Conservation (phyloP, 1,139 yeast genomes). For the Spencermartinsiella ligniputridi region DNA sequence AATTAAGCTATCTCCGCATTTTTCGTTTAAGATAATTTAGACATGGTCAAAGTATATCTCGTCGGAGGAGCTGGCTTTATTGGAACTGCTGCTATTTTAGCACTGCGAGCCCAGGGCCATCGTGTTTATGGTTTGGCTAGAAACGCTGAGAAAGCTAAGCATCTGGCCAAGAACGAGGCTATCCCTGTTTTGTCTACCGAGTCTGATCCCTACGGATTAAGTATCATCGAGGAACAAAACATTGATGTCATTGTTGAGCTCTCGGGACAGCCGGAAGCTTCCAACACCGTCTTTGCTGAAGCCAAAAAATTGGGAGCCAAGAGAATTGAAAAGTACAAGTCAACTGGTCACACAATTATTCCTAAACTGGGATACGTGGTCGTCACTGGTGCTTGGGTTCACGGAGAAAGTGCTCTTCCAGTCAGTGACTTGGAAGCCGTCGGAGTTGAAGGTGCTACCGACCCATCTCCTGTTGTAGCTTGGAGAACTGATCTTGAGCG, state of each 20-base stretch:
- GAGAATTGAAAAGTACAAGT: not conserved
- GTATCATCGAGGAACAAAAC: constrained; percentile 9
- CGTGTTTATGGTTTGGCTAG: constrained; percentile 17
- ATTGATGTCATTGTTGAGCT: constrained; percentile 13
- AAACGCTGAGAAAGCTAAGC: constrained; percentile 10
- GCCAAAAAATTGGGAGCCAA: constrained; percentile 6
- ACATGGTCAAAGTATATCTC: constrained; percentile 13
- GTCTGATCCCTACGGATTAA: constrained; percentile 6
- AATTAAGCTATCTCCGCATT: constrained; percentile 1
- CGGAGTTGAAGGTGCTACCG: constrained; percentile 1
- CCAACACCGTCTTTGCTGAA: constrained; percentile 5
- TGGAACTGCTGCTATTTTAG: constrained; percentile 11
- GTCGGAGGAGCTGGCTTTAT: constrained; percentile 19
- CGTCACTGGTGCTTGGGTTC: constrained; percentile 14
- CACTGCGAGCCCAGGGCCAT: constrained; percentile 12
- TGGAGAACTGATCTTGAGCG: constrained; percentile 13
- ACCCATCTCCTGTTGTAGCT: constrained; percentile 4
- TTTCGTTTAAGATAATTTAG: not conserved
- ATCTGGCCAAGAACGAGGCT: constrained; percentile 7
- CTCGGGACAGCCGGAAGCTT: constrained; percentile 8
- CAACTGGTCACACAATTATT: constrained; percentile 2
- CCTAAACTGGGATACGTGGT: constrained; percentile 11
- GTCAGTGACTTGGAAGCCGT: constrained; percentile 10
- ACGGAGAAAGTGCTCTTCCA: constrained; percentile 8
- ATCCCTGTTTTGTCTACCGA: constrained; percentile 11